These are phyloP conservation scores for Kodamaea kakaduensis DNA, from an alignment of 805 yeast species.

Conservation along the genomic window DNA sequence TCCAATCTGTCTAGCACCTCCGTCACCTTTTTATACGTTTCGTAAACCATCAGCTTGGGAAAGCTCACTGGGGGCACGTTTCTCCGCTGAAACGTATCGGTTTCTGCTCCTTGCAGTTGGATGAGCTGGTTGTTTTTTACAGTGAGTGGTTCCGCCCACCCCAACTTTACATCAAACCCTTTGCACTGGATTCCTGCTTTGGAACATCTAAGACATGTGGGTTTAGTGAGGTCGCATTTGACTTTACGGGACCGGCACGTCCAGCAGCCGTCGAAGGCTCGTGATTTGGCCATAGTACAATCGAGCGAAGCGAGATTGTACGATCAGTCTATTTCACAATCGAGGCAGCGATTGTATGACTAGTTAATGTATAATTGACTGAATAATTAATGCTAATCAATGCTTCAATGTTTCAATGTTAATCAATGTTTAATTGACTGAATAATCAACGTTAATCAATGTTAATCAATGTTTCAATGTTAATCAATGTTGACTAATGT, in stretches of 20 bases:
- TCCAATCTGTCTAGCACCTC: slow-evolving; percentile 33
- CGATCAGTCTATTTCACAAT: no score
- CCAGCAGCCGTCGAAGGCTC: slow-evolving; percentile 48
- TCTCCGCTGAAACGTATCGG: slow-evolving; percentile 42
- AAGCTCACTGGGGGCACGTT: slow-evolving; percentile 42
- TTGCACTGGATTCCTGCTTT: slow-evolving; percentile 44
- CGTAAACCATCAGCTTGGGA: slow-evolving; percentile 31
- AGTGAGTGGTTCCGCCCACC: slow-evolving; percentile 43
- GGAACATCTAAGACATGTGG: slow-evolving; percentile 44
- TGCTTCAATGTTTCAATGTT: no score
- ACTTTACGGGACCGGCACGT: slow-evolving; percentile 52
- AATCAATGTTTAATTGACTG: no score
- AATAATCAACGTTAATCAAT: no score
- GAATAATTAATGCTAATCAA: no score
- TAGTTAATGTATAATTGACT: no score
- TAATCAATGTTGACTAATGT: no score
- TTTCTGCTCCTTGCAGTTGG: slow-evolving; percentile 17
- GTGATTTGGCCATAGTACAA: neutral
- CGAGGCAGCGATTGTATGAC: no score
- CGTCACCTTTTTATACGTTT: slow-evolving; percentile 38
- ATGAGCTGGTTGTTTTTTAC: slow-evolving; percentile 20
- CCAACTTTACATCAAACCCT: slow-evolving; percentile 48
- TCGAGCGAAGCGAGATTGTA: no score
- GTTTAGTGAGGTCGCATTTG: slow-evolving; percentile 48
- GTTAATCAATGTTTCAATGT: no score